A percentile compares a stretch with the other conserved stretches of the same genome.
phyloP scores from a whole-genome alignment of 768 basidiomycete genomes.

The Mycena galericulata region DNA sequence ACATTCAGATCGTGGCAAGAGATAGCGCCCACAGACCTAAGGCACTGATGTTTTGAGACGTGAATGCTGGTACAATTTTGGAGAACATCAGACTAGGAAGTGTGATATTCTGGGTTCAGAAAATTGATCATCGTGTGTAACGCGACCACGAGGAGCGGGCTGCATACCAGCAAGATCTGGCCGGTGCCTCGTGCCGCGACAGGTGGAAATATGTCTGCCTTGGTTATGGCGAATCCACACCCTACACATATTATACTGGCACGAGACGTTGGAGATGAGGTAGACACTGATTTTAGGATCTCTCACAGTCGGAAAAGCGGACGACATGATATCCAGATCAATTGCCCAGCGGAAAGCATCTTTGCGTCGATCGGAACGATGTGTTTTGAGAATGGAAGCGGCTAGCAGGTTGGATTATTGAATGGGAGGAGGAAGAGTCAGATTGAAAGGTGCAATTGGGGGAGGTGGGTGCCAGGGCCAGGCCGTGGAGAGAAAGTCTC shows the following conservation, averaged over 20 bases:
- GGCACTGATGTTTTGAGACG: not conserved
- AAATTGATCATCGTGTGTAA: too few relatives aligned
- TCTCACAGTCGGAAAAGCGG: slow-evolving; percentile 10
- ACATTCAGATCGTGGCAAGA: not conserved
- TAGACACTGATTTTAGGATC: not conserved
- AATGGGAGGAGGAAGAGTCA: too few relatives aligned
- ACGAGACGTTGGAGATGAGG: too few relatives aligned
- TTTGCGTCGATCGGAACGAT: not conserved
- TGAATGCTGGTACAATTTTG: slow-evolving; percentile 14
- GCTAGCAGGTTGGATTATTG: too few relatives aligned
- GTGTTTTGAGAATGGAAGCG: not conserved
- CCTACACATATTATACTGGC: slow-evolving; percentile 16
- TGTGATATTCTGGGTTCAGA: slow-evolving; percentile 9
- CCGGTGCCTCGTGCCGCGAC: slow-evolving; percentile 8
- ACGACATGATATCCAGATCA: slow-evolving; percentile 8
- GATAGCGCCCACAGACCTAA: not conserved
- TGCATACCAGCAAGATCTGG: slow-evolving; percentile 17
- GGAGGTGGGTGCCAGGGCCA: not conserved
- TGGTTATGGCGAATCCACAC: not conserved
- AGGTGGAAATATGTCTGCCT: slow-evolving; percentile 5
- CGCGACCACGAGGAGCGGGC: not conserved
- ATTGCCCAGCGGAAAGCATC: slow-evolving; percentile 7
- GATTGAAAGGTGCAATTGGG: not conserved
- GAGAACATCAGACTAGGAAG: slow-evolving; percentile 17
- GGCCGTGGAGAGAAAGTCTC: not conserved